Conservation (phyloP, 1,284 basidiomycete genomes). For the Mrakiaceae sp. region DNA sequence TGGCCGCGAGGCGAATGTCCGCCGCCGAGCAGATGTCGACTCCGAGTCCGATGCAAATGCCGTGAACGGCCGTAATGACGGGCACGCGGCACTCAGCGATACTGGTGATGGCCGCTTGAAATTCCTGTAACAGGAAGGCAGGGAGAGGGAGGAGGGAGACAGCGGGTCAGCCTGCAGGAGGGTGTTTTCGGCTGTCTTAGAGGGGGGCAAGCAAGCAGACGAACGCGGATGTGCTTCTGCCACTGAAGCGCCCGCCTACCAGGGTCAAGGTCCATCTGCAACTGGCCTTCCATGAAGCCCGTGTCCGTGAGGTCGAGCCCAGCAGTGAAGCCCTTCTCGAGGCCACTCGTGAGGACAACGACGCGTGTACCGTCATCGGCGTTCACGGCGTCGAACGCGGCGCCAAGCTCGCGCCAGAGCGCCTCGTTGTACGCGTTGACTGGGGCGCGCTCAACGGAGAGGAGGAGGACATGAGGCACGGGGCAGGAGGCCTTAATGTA, state of each 20-base stretch:
- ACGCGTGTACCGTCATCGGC: conserved; percentile 50
- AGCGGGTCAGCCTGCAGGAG: neutral
- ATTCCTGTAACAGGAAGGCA: conserved; percentile 31
- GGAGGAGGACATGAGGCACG: conserved; percentile 1
- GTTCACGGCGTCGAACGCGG: conserved; percentile 49
- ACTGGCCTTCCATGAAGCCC: conserved; percentile 9
- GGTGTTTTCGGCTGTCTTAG: neutral
- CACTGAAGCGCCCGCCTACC: conserved; percentile 47
- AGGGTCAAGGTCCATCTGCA: conserved; percentile 20
- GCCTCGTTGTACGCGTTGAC: conserved; percentile 63
- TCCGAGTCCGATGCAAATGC: conserved; percentile 59
- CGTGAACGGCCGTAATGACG: conserved; percentile 74
- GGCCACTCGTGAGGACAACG: conserved; percentile 56
- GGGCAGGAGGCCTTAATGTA: conserved; percentile 2
- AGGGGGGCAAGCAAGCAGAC: conserved; percentile 1
- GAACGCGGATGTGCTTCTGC: conserved; percentile 43
- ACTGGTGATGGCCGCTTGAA: conserved; percentile 60
- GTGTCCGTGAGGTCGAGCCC: conserved; percentile 40
- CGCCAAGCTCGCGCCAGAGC: conserved; percentile 61
- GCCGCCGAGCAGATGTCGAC: conserved; percentile 64
- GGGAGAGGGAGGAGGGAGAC: neutral
- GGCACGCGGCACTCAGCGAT: conserved; percentile 66
- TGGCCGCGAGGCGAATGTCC: conserved; percentile 66
- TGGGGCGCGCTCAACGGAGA: conserved; percentile 38
- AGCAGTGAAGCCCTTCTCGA: conserved; percentile 64